phyloP scores from a whole-genome alignment of 345 rosid species.

The Mangifera indica region DNA sequence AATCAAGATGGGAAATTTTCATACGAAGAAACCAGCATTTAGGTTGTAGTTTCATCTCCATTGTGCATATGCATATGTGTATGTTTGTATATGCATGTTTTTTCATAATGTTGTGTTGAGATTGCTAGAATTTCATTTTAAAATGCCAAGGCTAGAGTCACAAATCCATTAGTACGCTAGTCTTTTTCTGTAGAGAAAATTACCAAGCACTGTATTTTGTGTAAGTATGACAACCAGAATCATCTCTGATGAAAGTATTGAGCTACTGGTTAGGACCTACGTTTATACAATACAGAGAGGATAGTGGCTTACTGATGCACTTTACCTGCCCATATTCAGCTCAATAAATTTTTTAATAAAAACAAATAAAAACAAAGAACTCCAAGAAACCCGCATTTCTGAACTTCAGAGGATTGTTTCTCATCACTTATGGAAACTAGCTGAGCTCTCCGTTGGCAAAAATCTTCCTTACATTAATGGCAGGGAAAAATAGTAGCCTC shows the following conservation, averaged over 20 bases:
- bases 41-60: background rate
- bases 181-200: constrained; percentile 7
- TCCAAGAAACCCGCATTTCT: constrained; percentile 26
- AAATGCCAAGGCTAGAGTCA: constrained; percentile 10
- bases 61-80: background rate
- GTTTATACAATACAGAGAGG: constrained; percentile 33
- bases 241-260: constrained; percentile 19
- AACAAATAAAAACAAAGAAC: constrained; percentile 30
- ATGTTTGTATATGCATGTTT: background rate
- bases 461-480: constrained; percentile 1
- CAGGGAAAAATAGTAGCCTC: constrained; percentile 13
- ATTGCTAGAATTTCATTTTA: background rate
- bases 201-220: constrained; percentile 23
- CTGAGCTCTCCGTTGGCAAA: constrained; percentile 24
- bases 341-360: constrained; percentile 15
- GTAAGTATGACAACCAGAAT: constrained; percentile 26
- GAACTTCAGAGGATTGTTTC: constrained; percentile 13
- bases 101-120: no score
- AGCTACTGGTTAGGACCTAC: constrained; percentile 32
- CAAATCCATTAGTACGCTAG: constrained; percentile 4
- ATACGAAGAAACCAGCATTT: background rate
- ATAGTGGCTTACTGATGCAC: constrained; percentile 23
- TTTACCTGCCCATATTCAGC: constrained; percentile 14
- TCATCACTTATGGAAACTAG: constrained; percentile 21
- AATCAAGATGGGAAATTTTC: background rate